Conservation (phyloP, 2,329 filamentous ascomycete genomes). For the Nemania sp. region DNA sequence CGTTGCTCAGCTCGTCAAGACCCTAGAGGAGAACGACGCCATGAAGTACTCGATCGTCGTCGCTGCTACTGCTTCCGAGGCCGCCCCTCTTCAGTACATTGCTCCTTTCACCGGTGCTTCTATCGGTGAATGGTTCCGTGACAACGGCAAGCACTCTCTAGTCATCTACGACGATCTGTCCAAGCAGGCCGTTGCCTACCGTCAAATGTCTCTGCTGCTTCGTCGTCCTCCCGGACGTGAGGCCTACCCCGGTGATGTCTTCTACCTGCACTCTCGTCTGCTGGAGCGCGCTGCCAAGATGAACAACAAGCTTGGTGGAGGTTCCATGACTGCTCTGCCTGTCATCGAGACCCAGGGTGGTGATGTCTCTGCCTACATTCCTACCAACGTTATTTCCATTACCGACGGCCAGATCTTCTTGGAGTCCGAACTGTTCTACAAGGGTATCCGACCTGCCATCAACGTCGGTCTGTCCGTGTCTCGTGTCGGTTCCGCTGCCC, state of each 20-base stretch:
- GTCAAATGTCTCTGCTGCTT: slow-evolving; percentile 98
- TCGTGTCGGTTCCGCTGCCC: slow-evolving; percentile 98
- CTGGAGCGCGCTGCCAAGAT: slow-evolving; percentile 99
- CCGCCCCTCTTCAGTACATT: slow-evolving; percentile 90
- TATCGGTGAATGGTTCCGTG: slow-evolving; percentile 76
- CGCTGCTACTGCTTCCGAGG: slow-evolving; percentile 96
- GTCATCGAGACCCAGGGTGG: slow-evolving; percentile 99
- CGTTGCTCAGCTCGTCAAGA: slow-evolving; percentile 99
- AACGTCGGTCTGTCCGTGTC: slow-evolving; percentile 99
- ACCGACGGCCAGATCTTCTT: slow-evolving; percentile 99
- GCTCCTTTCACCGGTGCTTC: slow-evolving; percentile 81
- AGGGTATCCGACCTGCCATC: slow-evolving; percentile 99
- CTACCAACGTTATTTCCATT: slow-evolving; percentile 99
- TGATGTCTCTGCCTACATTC: slow-evolving; percentile 99
- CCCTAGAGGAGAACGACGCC: slow-evolving; percentile 98
- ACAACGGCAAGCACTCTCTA: slow-evolving; percentile 84
- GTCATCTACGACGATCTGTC: slow-evolving; percentile 94
- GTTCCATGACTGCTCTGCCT: slow-evolving; percentile 95
- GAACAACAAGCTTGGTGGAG: slow-evolving; percentile 91
- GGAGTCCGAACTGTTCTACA: slow-evolving; percentile 99
- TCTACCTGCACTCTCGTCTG: slow-evolving; percentile 99
- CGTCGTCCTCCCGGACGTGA: slow-evolving; percentile 98
- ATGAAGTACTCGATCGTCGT: slow-evolving; percentile 98
- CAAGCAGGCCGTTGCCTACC: slow-evolving; percentile 97
- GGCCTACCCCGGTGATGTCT: slow-evolving; percentile 98